Evolutionary conservation across 1,139 yeast genomes (phyloP).

Genomic region (Wickerhamomyces sp.): DNA sequence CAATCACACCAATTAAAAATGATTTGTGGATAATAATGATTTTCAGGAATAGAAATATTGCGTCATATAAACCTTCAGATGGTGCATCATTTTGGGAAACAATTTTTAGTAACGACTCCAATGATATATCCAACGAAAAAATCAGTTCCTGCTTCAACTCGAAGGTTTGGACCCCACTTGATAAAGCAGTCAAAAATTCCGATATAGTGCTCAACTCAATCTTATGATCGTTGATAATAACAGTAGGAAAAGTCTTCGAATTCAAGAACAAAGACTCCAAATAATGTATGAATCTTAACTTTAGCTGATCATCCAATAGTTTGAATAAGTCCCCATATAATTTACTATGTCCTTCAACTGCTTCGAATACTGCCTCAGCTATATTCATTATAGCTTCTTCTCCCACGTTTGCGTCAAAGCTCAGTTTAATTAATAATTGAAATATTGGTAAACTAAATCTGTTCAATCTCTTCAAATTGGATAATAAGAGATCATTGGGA

Average conservation of each 20-base stretch:
- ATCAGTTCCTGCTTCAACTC: conserved; percentile 19
- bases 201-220: conserved; percentile 18
- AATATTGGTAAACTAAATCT: conserved; percentile 51
- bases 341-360: conserved; percentile 2
- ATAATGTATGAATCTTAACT: conserved; percentile 30
- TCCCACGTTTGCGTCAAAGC: conserved; percentile 6
- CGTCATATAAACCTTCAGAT: conserved; percentile 22
- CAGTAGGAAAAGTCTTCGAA: conserved; percentile 42
- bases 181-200: conserved; percentile 15
- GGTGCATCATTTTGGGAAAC: conserved; percentile 17
- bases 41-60: conserved; percentile 44
- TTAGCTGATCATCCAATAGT: conserved; percentile 28
- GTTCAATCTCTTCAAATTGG: conserved; percentile 23
- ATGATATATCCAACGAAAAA: conserved; percentile 21
- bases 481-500: conserved; percentile 6
- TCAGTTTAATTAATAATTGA: conserved; percentile 41
- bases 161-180: conserved; percentile 12
- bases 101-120: conserved; percentile 19
- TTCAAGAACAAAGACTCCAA: conserved; percentile 41
- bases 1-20: conserved; percentile 29
- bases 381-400: conserved; percentile 8
- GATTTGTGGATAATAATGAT: conserved; percentile 57
- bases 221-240: conserved; percentile 18
- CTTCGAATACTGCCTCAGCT: conserved; percentile 7
- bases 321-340: conserved; percentile 36